Base-by-base conservation (phyloP, 495 filamentous ascomycete genomes). In the Cudoniella acicularis region DNA sequence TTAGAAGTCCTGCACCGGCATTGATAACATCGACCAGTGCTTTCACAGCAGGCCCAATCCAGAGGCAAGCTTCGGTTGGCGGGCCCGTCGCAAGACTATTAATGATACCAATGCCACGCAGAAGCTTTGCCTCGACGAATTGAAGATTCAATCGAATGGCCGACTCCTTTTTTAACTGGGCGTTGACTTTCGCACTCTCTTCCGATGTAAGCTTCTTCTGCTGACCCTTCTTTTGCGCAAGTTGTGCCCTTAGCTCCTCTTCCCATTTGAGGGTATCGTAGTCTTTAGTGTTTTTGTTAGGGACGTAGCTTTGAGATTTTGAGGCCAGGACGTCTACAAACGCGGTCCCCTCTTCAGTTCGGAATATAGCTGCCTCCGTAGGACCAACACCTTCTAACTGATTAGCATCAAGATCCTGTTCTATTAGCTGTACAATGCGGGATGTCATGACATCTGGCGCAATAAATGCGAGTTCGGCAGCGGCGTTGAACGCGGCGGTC, bases 181-280 rank as follows among this genome's bases (percentile, higher is more conserved):
- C 89, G 27, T 95, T 92, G 57, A 98, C 91, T 68, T 92, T 97
- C 30, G 85, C 79, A 60, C 87, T 87, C 65, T 98, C 93, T 36
- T 96, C 92, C 0, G 87, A 72, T 0, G 89, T 93, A 27, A 98
- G 83, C 72, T 97, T 98, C 76, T 88, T 92, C 63, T 91, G 85
- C 41, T 89, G 83, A 2, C 95, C 95, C 73, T 91, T 94, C 78
- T 97, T 98, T 63, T 89, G 78, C 21, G 91, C 92, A 42, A 98
- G 74, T 65, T 98, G 91, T 30, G 83, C 81, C 49, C 92, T 75
- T n/a, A 98, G 80, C 56, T 98, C 94, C 65, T 89, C 86, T 71
- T 98, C 94, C 94, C 94, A 98, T 73, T 96, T 97, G 50, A 96
- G 67, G 0, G 90, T 96, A 65, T 98, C 89, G 60, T 96, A 96